Percentiles rank a stretch among this genome's conserved stretches.
These are phyloP conservation scores for Auricularia auricula-judae DNA, from an alignment of 768 basidiomycete species.

Conservation along the genomic window DNA sequence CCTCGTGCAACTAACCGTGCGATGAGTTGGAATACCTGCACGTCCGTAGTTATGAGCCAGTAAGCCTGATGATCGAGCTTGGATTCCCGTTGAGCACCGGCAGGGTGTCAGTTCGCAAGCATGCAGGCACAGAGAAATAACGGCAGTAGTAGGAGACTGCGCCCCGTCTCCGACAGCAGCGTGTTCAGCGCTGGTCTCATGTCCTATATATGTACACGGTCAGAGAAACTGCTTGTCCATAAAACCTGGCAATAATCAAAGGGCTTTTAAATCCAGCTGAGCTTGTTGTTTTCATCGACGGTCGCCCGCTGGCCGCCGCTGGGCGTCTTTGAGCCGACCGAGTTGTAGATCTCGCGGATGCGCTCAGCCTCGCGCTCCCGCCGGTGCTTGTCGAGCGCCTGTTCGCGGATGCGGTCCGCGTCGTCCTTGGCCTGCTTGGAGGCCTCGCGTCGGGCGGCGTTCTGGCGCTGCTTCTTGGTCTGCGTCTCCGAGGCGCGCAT, in stretches of 20 bases:
- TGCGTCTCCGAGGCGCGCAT: conserved; percentile 24
- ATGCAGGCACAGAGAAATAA: no score
- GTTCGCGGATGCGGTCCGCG: conserved; percentile 39
- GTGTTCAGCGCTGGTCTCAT: no score
- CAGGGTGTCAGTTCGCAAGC: no score
- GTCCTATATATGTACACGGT: no score
- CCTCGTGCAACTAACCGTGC: conserved; percentile 44
- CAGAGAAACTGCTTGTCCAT: no score
- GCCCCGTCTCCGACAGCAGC: no score
- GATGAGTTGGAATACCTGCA: no score
- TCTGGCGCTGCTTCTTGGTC: conserved; percentile 64
- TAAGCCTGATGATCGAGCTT: no score
- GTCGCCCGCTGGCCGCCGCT: conserved; percentile 14
- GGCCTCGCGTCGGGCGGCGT: conserved; percentile 28
- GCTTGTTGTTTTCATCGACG: conserved; percentile 10
- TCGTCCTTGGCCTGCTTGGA: conserved; percentile 47
- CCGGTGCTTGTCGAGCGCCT: conserved; percentile 45
- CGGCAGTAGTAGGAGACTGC: no score
- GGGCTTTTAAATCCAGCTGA: conserved; percentile 12
- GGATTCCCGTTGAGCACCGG: no score
- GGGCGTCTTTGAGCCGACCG: background rate
- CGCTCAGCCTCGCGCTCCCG: conserved; percentile 25
- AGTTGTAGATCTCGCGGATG: conserved; percentile 25
- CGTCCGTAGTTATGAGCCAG: no score
- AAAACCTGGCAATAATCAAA: no score